Percentiles rank a stretch among this genome's conserved stretches.
Evolutionary conservation across 495 filamentous ascomycete species (phyloP).

Genomic region (Lasiosphaeris hirsuta): DNA sequence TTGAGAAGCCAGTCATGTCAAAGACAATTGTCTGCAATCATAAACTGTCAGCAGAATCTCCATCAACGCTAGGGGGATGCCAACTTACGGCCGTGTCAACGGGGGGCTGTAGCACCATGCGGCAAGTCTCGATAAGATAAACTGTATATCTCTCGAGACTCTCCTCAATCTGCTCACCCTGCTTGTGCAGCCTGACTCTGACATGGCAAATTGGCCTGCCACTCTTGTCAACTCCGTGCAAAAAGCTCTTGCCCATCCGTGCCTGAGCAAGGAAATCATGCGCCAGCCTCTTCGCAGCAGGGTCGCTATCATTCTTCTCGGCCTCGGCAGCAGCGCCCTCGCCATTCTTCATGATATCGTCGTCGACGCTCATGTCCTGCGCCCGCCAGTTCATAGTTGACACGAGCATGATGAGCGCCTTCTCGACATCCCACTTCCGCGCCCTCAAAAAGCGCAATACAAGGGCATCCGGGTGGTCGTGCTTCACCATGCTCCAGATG

Average conservation of each 20-base stretch:
- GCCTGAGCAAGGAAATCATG: conserved; percentile 83
- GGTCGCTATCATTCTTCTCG: conserved; percentile 49
- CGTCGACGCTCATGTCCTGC: conserved; percentile 77
- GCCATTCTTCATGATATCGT: conserved; percentile 77
- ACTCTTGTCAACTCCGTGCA: conserved; percentile 81
- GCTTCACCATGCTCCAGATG: conserved; percentile 95
- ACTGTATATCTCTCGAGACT: conserved; percentile 86
- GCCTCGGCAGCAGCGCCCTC: conserved; percentile 64
- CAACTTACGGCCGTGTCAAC: conserved; percentile 86
- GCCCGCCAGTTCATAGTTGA: conserved; percentile 90
- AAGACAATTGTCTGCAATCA: conserved; percentile 71
- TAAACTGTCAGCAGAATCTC: conserved; percentile 20
- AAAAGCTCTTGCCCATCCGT: conserved; percentile 88
- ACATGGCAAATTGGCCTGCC: conserved; percentile 88
- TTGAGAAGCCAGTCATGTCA: conserved; percentile 88
- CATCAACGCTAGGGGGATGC: background rate
- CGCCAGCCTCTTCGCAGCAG: conserved; percentile 59
- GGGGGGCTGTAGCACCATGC: conserved; percentile 72
- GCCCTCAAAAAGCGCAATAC: conserved; percentile 87
- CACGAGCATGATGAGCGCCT: conserved; percentile 89
- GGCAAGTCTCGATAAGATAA: conserved; percentile 88
- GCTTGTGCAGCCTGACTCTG: conserved; percentile 73
- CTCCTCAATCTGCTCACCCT: conserved; percentile 76
- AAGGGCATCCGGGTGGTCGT: conserved; percentile 87
- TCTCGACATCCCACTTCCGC: conserved; percentile 93